Conservation (phyloP, 148 eudicot genomes). For the Fagopyrum esculentum region DNA sequence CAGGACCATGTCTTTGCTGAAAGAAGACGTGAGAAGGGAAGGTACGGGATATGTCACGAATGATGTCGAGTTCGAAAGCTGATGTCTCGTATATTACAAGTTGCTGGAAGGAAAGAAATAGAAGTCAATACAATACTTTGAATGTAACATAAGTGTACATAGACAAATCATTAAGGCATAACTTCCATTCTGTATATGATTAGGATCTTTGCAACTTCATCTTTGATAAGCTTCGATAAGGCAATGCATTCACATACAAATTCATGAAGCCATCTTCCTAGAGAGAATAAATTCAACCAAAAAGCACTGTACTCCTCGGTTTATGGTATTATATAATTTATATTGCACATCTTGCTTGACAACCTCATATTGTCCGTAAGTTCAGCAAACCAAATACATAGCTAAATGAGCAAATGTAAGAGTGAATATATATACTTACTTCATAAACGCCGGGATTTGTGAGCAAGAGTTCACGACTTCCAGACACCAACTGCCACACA, state of each 20-base stretch:
- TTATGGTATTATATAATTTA: neutral
- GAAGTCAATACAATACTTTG: neutral
- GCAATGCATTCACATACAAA: too few relatives aligned
- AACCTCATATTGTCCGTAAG: too few relatives aligned
- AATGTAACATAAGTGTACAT: too few relatives aligned
- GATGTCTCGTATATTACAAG: slow-evolving; percentile 95
- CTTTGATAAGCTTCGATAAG: neutral
- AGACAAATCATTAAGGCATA: too few relatives aligned
- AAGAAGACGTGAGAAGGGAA: slow-evolving; percentile 97
- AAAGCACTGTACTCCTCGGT: neutral
- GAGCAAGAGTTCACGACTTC: slow-evolving; percentile 95
- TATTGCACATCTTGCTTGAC: neutral
- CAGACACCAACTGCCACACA: slow-evolving; percentile 97
- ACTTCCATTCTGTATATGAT: too few relatives aligned
- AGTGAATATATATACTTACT: slow-evolving; percentile 27
- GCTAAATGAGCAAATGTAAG: too few relatives aligned
- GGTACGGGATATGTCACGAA: slow-evolving; percentile 95
- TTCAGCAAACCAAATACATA: too few relatives aligned
- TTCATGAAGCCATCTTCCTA: neutral
- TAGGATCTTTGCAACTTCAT: too few relatives aligned
- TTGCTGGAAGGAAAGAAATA: slow-evolving; percentile 57
- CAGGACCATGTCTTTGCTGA: slow-evolving; percentile 99
- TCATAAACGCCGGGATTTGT: slow-evolving; percentile 97
- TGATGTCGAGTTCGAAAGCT: slow-evolving; percentile 89
- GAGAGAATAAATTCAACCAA: neutral